Evolutionary conservation across 106 monocot species (phyloP).

Genomic region (Alisma plantagoaquatica): DNA sequence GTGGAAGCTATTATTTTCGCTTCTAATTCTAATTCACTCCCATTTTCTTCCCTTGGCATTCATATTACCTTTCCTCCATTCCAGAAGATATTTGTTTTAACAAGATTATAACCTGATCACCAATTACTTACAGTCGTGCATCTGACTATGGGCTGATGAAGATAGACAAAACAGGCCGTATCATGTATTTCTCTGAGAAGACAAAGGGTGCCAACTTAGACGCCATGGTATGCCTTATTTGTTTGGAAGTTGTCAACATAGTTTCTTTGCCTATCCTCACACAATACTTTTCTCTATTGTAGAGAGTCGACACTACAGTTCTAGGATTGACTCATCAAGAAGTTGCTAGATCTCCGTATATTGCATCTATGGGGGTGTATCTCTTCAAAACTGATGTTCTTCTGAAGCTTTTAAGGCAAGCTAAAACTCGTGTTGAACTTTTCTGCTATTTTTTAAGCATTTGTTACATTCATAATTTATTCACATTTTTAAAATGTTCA

Average conservation of each 20-base stretch:
- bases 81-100: too few relatives aligned
- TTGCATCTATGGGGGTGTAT: slow-evolving; percentile 96
- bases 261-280: too few relatives aligned
- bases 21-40: too few relatives aligned
- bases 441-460: not conserved
- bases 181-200: slow-evolving; percentile 81
- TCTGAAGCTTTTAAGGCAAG: slow-evolving; percentile 71
- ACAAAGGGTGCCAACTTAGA: slow-evolving; percentile 62
- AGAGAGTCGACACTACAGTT: slow-evolving; percentile 54
- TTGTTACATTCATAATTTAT: not conserved
- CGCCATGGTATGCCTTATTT: slow-evolving; percentile 49
- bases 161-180: slow-evolving; percentile 59
- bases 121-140: slow-evolving; percentile 68
- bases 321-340: slow-evolving; percentile 48
- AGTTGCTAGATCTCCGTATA: slow-evolving; percentile 46
- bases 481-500: slow-evolving; percentile 20
- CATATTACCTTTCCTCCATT: too few relatives aligned
- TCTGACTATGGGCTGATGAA: slow-evolving; percentile 89
- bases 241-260: too few relatives aligned
- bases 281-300: slow-evolving; percentile 12
- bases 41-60: too few relatives aligned
- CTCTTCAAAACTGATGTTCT: slow-evolving; percentile 67
- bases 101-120: too few relatives aligned
- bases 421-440: not conserved
- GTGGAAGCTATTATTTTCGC: too few relatives aligned